Evolutionary conservation across 2,329 filamentous ascomycete genomes (phyloP), one percentile per base, ranked within the genome.

Genomic region (Colletotrichum navitas): DNA sequence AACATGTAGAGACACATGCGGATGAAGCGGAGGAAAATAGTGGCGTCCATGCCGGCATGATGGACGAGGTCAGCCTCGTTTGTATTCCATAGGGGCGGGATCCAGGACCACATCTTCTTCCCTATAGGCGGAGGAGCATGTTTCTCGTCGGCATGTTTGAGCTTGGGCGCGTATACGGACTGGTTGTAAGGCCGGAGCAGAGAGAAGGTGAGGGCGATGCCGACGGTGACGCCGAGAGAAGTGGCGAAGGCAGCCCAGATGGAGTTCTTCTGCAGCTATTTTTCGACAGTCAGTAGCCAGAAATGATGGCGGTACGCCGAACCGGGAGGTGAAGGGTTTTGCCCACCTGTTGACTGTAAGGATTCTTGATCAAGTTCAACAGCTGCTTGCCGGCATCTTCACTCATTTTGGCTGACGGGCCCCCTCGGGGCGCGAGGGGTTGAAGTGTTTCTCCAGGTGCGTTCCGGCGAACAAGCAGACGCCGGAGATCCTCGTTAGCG

Each of bases 1-100:
- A 98, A 97, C 74, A 98, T 93, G 79, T 97, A 96, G 72, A 96
- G 91, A 78, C 93, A 93, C 96, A 99, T 98, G 75, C 91, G 88
- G 61, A 91, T 89, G 77, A 98, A 95, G 63, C 95, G 91, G 75
- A 99, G 85, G 80, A 99, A 98, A 59, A 99, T 84, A 11, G 93
- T 92, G 11, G 95, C 96, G 82, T 99, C 96, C 84, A 99, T 86
- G 61, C 96, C 96, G 49, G 97, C 91, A 76, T 92, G 90, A n/a
- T 92, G 88, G 32, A 97, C 87, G 73, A 98, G 82, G 18, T 93
- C 88, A 66, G 90, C 84, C 83, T 99, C 96, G 71, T 89, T 91
- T 18, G 93, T 95, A 72, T 86, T 89, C 82, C 94, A 86, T 41
- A 99, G 84, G 0, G 95, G 95, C 26, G 85, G 85, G 41, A 97